Base-by-base conservation (phyloP, 1,139 yeast genomes). In the Saccharomyces hybrid region DNA sequence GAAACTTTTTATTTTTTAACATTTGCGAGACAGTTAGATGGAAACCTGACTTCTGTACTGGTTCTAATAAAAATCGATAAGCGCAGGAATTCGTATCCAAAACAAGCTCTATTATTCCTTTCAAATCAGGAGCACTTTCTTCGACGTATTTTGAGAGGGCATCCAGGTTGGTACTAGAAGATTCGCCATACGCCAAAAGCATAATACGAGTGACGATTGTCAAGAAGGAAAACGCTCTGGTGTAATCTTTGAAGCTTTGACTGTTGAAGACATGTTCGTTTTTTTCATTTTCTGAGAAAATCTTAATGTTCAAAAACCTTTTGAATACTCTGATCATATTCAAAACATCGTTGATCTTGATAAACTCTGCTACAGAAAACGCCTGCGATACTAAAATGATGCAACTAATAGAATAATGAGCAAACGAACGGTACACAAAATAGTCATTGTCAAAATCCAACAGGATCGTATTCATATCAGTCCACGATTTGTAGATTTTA, bases 41-140 rank as follows among this genome's bases (percentile, higher is more conserved):
- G 48, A 65, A 61, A 1, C 69, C 68, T 3, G 66, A 60, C 48
- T 60, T 63, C 49, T 63, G 59, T 5, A 61, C 62, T 1, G 67
- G 62, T 23, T 54, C 55, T 53, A 63, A 54, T 29, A 64, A 53
- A 20, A 57, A 59, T 44, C 60, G 60, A 51, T 60, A 67, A 14
- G 57, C 51, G 7, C 54, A 55, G 3, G 69, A 65, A 26, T 61
- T 61, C 3, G 65, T 58, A 53, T 65, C 60, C 25, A 64, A 47
- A 20, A 62, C 47, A 25, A 55, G 52, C 3, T 52, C 51, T 1
- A 60, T 57, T 6, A 58, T 48, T 6, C 57, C 58, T 1, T 54
- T 55, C 7, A 60, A 50, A 26, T 61, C 61, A 2, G 64, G 61
- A 11, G 57, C 57, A 20, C 51, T 38, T 20, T 55, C 52, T 16